Evolutionary conservation across 805 yeast genomes (phyloP).

Genomic region (Candida orba): DNA sequence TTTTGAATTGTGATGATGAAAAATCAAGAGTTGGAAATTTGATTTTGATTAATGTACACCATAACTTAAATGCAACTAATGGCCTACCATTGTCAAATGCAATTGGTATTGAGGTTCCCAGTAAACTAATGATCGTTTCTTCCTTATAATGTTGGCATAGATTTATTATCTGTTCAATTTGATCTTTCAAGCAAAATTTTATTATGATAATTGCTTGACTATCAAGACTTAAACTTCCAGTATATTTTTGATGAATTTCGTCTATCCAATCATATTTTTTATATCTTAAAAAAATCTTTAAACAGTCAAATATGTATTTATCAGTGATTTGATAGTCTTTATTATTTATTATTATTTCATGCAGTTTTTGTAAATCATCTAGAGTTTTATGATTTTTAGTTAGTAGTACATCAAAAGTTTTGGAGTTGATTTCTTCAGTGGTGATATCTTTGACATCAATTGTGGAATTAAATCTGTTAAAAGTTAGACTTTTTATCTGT

Average conservation of each 20-base stretch:
- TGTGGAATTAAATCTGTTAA: constrained; percentile 2
- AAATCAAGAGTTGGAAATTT: background rate
- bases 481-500: background rate
- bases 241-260: background rate
- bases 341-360: background rate
- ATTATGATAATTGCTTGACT: background rate
- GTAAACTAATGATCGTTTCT: background rate
- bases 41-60: background rate
- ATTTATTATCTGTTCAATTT: no score
- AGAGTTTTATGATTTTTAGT: constrained; percentile 1
- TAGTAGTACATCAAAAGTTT: background rate
- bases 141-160: no score
- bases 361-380: constrained; percentile 1
- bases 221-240: background rate
- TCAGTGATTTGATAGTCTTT: background rate
- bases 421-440: no score
- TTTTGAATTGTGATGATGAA: background rate
- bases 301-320: constrained; percentile 2
- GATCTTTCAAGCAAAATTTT: no score
- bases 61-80: background rate
- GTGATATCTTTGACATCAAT: no score
- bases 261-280: constrained; percentile 10
- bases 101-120: background rate
- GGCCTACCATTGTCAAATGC: background rate
- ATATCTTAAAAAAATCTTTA: constrained; percentile 6